Evolutionary conservation across 1,284 basidiomycete genomes (phyloP), one percentile per base, ranked within the genome.

Genomic region (Exobasidium rhododendri): DNA sequence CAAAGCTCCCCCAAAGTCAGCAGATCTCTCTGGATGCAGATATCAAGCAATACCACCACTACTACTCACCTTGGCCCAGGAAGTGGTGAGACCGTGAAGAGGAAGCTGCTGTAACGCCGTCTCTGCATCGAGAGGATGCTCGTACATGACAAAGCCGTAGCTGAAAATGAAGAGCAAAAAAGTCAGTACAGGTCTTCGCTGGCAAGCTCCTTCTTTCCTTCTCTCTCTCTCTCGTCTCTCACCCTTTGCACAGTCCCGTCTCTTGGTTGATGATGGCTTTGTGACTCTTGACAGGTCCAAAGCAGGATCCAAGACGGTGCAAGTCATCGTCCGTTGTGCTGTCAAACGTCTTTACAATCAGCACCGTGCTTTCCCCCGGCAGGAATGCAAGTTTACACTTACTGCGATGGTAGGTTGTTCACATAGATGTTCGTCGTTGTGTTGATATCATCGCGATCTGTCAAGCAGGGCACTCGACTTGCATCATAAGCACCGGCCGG

Each of bases 141-240:
- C 66, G 44, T 71, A 74, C 67, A 76, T 71, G 17, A 74, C 43
- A 44, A 76, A 76, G 2, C 74, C 74, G 29, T 71, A 76, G 30
- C 35, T 40, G 35, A 40, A 10, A 40, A n/a, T n/a, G n/a, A n/a
- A n/a, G n/a, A n/a, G n/a, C 57, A 22, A 45, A 5, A 17, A 14
- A 26, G 58, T 26, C 54, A 3, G 58, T 3, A 14, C 17, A 55
- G n/a, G n/a, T 58, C 44, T 53, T 22, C n/a, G 14, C 17, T 46
- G 50, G 14, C 17, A 43, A 52, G 50, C n/a, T 56, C 20, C 40
- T 20, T 10, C 10, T 22, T 47, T 11, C 7, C 17, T 40, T 40
- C 35, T 40, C 35, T 40, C 35, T 40, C 7, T 17, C 35, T 40
- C 17, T 40, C 35, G 35, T 28, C 17, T 43, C 43, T 52, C 44